phyloP scores from a whole-genome alignment of 768 basidiomycete species.

The Trametes meyenii region DNA sequence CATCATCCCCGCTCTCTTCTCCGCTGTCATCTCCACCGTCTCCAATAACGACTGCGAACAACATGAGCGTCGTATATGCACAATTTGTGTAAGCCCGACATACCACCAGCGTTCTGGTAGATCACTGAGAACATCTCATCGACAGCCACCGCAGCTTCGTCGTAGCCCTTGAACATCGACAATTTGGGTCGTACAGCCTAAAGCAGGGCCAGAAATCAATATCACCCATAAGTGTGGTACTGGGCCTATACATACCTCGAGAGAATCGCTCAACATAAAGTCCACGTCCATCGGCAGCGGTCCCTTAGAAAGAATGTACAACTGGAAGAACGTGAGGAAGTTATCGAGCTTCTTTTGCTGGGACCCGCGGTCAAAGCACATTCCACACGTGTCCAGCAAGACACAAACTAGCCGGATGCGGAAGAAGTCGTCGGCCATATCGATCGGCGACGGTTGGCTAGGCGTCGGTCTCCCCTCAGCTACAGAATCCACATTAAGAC shows the following conservation, averaged over 20 bases:
- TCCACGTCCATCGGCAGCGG: slow-evolving; percentile 96
- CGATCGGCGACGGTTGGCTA: slow-evolving; percentile 70
- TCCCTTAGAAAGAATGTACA: slow-evolving; percentile 90
- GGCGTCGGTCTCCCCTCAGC: slow-evolving; percentile 91
- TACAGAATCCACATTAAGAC: slow-evolving; percentile 38
- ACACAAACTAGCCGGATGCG: slow-evolving; percentile 89
- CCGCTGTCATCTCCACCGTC: slow-evolving; percentile 54
- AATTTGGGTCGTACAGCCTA: slow-evolving; percentile 89
- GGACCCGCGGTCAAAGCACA: slow-evolving; percentile 95
- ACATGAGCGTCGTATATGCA: slow-evolving; percentile 23
- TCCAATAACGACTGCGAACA: slow-evolving; percentile 20
- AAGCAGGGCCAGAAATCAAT: not conserved
- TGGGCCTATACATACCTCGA: slow-evolving; percentile 64
- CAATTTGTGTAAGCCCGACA: slow-evolving; percentile 24
- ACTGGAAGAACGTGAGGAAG: slow-evolving; percentile 92
- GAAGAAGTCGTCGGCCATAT: slow-evolving; percentile 97
- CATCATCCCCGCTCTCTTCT: slow-evolving; percentile 63
- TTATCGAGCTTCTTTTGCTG: slow-evolving; percentile 93
- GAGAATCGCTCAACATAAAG: slow-evolving; percentile 93
- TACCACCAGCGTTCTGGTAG: slow-evolving; percentile 61
- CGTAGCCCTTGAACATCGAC: slow-evolving; percentile 67
- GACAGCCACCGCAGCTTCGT: slow-evolving; percentile 85
- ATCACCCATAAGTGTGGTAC: not conserved
- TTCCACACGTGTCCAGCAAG: slow-evolving; percentile 92
- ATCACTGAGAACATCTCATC: slow-evolving; percentile 84